Percentiles rank a stretch among this genome's conserved stretches.
Evolutionary conservation across 169 alveolate species (phyloP).

Genomic region (Ichthyophthirius multifiliis): DNA sequence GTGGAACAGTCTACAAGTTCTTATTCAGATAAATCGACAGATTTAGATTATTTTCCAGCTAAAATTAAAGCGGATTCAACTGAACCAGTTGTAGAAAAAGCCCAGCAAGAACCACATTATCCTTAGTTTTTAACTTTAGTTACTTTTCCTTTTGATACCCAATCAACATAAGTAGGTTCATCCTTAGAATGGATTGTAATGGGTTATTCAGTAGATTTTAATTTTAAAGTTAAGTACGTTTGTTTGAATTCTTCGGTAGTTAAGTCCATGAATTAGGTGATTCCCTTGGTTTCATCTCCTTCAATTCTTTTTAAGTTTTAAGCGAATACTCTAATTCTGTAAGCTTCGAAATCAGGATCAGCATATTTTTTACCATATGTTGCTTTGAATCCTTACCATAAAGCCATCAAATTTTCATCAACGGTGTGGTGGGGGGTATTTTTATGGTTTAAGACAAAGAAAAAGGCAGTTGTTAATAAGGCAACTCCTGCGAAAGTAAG

Average conservation of each 20-base stretch:
- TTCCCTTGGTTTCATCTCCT: not conserved
- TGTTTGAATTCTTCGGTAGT: not conserved
- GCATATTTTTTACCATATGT: not conserved
- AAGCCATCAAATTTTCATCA: not conserved
- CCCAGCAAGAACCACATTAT: constrained; percentile 76
- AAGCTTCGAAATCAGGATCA: constrained; percentile 1
- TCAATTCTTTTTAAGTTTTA: not conserved
- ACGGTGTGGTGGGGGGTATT: not conserved
- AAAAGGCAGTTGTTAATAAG: not conserved
- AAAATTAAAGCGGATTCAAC: constrained; percentile 38
- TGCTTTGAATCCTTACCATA: not conserved
- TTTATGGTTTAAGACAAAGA: not conserved
- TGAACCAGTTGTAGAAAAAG: constrained; percentile 63
- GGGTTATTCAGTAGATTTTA: not conserved
- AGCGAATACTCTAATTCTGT: constrained; percentile 1
- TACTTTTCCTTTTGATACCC: constrained; percentile 39
- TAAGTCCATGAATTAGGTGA: constrained; percentile 14
- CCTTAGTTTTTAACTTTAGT: constrained; percentile 59
- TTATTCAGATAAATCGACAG: constrained; percentile 42
- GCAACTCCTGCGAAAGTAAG: not conserved
- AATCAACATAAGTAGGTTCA: constrained; percentile 23
- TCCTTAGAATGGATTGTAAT: not conserved
- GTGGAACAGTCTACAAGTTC: constrained; percentile 48
- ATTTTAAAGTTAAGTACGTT: not conserved
- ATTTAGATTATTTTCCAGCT: not conserved